Evolutionary conservation across 106 monocot genomes (phyloP).

Genomic region (Allium sativum): DNA sequence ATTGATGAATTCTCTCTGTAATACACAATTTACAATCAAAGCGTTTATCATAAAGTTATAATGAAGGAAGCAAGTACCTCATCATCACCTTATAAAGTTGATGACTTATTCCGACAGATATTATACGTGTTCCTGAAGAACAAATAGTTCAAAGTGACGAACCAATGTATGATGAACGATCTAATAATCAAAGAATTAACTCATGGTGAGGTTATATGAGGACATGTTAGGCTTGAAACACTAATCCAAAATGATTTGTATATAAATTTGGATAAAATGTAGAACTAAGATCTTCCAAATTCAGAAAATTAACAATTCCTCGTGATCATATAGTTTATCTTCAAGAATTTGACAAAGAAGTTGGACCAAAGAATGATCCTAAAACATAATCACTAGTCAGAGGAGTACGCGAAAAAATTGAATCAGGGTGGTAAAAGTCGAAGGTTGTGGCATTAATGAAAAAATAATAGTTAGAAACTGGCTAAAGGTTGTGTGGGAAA

Average conservation of each 20-base stretch:
- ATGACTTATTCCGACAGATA: neutral
- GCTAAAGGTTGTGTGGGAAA: too few relatives aligned
- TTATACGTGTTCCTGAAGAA: neutral
- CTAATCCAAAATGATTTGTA: neutral
- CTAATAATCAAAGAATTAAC: neutral
- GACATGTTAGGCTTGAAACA: too few relatives aligned
- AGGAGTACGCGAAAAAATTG: too few relatives aligned
- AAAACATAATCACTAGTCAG: neutral
- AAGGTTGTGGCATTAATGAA: too few relatives aligned
- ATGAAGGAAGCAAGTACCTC: neutral
- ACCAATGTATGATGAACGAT: neutral
- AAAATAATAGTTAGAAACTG: too few relatives aligned
- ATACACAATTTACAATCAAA: too few relatives aligned
- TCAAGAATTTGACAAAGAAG: neutral
- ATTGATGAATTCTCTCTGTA: too few relatives aligned
- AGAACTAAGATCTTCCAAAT: neutral
- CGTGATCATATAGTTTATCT: conserved; percentile 4
- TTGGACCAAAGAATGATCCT: conserved; percentile 3
- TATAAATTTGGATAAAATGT: neutral
- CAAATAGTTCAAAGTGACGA: neutral
- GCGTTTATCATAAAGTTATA: neutral
- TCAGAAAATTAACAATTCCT: neutral
- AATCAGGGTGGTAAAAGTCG: too few relatives aligned
- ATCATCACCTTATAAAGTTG: neutral
- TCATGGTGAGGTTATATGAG: neutral